Evolutionary conservation across 108 stramenopile genomes (phyloP), one percentile per base, ranked within the genome.

Genomic region (Skeletonema tropicum): DNA sequence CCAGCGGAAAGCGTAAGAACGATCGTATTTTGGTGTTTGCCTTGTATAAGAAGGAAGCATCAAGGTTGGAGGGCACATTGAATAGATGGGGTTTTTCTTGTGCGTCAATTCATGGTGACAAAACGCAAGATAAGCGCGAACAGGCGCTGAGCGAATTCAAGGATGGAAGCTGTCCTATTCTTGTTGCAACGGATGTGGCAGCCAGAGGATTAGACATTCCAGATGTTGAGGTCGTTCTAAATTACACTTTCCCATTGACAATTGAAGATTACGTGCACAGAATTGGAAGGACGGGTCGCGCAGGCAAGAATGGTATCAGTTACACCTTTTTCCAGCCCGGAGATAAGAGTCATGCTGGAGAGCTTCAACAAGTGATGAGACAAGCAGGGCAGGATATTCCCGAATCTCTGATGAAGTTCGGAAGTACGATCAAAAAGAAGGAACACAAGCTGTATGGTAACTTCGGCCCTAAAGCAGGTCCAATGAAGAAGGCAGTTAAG

Each of bases 401-500:
- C 1, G 89, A 93, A 25, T 97, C 86, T 25, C 76, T 98, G 25
- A 83, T 96, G 86, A 93, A 92, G 72, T 99, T 98, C 86, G 98
- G 98, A 10, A 97, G 97, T 70, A 97, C 97, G 12, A 98, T 98
- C 42, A 99, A 99, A 83, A 98, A 98, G 92, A 99, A 99, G 92
- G 96, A 98, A 78, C 97, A 98, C 90, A 99, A 98, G 70, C 73
- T 98, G 35, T 99, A 99, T 69, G 98, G 99, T 17, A 97, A 72
- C 55, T 98, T 98, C 86, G 95, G 95, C 15, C 96, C 96, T 10
- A 93, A 82, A 68, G 80, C 68, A 57, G 88, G 77, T 32, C 89
- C 93, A 49, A 92, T 84, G 88, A 94, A 95, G 76, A 91, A 94
- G 77, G 90, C 96, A 7, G 89, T 89, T 7, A 94, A 96, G 74